These are phyloP conservation scores for Fraxinus excelsior DNA, from an alignment of 257 asterid genomes.

Conservation along the genomic window DNA sequence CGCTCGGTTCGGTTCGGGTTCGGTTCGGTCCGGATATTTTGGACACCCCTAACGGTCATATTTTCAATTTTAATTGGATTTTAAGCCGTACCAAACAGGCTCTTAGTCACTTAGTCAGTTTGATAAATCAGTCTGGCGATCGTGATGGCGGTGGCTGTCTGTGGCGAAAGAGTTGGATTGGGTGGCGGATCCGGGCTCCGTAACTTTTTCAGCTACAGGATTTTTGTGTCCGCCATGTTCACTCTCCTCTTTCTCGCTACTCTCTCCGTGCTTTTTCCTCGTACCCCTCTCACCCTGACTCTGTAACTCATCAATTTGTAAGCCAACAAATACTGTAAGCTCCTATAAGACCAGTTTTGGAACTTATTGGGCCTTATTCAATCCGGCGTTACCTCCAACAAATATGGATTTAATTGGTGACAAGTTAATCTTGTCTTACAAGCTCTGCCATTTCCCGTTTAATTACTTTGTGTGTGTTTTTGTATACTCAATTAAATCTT, in stretches of 20 bases:
- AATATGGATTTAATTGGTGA: no score
- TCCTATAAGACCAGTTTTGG: no score
- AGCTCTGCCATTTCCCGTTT: conserved; percentile 12
- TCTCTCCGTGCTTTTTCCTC: conserved; percentile 54
- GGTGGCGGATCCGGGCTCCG: conserved; percentile 50
- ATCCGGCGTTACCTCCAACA: no score
- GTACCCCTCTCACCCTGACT: conserved; percentile 31
- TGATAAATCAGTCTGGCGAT: neutral
- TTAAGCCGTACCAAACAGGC: no score
- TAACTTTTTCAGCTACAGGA: conserved; percentile 48
- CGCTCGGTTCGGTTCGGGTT: no score
- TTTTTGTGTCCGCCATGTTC: conserved; percentile 51
- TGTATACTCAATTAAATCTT: neutral
- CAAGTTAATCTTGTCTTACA: no score
- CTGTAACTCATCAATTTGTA: conserved; percentile 21
- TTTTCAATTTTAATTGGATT: no score
- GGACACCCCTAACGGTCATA: no score
- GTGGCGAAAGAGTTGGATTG: conserved; percentile 41
- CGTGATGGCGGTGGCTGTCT: conserved; percentile 52
- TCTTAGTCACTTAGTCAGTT: no score
- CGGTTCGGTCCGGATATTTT: no score
- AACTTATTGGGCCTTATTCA: no score
- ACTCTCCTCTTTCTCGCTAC: conserved; percentile 49
- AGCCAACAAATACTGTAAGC: no score
- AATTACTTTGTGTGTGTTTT: neutral